Evolutionary conservation across 495 filamentous ascomycete species (phyloP).

Genomic region (Acidomyces sp.): DNA sequence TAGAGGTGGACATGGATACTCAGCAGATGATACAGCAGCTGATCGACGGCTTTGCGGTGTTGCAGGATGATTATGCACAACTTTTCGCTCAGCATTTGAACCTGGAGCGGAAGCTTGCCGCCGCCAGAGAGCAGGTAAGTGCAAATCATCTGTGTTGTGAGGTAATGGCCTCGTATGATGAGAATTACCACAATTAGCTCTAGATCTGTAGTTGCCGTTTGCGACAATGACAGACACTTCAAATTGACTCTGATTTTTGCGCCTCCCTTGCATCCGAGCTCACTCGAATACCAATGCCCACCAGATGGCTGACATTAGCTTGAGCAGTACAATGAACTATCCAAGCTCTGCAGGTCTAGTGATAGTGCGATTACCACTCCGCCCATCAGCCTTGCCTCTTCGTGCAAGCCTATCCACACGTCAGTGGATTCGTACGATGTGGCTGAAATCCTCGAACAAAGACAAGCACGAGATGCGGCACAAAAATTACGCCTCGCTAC

Average conservation of each 20-base stretch:
- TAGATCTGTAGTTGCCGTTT: conserved; percentile 51
- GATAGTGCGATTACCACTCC: conserved; percentile 3
- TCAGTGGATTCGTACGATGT: conserved; percentile 13
- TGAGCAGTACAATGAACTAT: conserved; percentile 25
- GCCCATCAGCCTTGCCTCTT: conserved; percentile 16
- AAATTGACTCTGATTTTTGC: conserved; percentile 21
- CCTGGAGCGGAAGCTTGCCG: conserved; percentile 28
- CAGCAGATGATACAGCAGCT: conserved; percentile 20
- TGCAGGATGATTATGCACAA: conserved; percentile 27
- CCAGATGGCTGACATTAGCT: conserved; percentile 11
- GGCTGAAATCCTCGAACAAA: conserved; percentile 12
- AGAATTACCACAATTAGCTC: conserved; percentile 52
- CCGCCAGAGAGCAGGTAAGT: conserved; percentile 29
- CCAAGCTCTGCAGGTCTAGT: conserved; percentile 19
- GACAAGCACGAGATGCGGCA: conserved; percentile 5
- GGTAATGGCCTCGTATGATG: conserved; percentile 35
- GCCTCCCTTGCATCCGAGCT: conserved; percentile 11
- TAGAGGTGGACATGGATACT: background rate
- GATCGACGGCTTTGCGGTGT: conserved; percentile 26
- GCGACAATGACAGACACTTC: conserved; percentile 37
- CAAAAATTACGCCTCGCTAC: background rate
- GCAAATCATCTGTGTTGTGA: background rate
- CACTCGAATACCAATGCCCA: background rate
- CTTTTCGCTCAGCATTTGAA: conserved; percentile 24
- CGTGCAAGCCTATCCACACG: conserved; percentile 12